phyloP scores from a whole-genome alignment of 2,329 filamentous ascomycete species.

The Penicillium italicum region DNA sequence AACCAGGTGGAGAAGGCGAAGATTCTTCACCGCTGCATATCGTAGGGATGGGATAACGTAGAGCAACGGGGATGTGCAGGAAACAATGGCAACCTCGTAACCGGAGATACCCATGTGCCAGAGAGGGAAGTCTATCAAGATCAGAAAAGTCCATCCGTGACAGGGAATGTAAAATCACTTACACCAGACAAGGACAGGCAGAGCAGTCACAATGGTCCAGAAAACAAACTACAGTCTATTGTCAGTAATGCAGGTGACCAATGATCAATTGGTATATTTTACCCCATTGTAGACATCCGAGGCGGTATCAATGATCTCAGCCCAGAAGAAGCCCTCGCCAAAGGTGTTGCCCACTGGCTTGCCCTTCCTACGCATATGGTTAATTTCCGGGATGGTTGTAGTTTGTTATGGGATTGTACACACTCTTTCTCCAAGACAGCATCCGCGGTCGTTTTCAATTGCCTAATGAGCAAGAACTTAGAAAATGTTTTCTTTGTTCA shows the following conservation, averaged over 20 bases:
- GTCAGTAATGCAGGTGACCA: constrained; percentile 22
- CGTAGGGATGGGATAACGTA: constrained; percentile 69
- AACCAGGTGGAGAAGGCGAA: constrained; percentile 68
- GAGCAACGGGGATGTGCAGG: constrained; percentile 74
- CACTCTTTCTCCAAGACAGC: constrained; percentile 69
- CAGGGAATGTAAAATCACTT: constrained; percentile 43
- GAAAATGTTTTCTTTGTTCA: constrained; percentile 32
- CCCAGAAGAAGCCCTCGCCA: constrained; percentile 67
- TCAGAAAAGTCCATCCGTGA: constrained; percentile 14
- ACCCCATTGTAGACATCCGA: constrained; percentile 92
- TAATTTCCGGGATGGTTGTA: constrained; percentile 18
- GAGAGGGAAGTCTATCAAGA: constrained; percentile 73
- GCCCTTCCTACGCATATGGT: constrained; percentile 60
- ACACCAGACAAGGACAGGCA: constrained; percentile 92
- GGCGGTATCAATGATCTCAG: constrained; percentile 70
- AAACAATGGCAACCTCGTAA: constrained; percentile 86
- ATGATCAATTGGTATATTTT: constrained; percentile 33
- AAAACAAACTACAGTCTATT: constrained; percentile 68
- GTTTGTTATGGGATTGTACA: constrained; percentile 39
- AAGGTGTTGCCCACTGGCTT: constrained; percentile 69
- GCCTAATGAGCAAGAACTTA: constrained; percentile 43
- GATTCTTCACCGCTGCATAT: constrained; percentile 63
- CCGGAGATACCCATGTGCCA: constrained; percentile 99
- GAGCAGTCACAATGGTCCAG: constrained; percentile 88
- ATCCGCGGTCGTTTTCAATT: constrained; percentile 48